Evolutionary conservation across 805 yeast genomes (phyloP).

Genomic region (Cyberlindnera samutprakarnensis): DNA sequence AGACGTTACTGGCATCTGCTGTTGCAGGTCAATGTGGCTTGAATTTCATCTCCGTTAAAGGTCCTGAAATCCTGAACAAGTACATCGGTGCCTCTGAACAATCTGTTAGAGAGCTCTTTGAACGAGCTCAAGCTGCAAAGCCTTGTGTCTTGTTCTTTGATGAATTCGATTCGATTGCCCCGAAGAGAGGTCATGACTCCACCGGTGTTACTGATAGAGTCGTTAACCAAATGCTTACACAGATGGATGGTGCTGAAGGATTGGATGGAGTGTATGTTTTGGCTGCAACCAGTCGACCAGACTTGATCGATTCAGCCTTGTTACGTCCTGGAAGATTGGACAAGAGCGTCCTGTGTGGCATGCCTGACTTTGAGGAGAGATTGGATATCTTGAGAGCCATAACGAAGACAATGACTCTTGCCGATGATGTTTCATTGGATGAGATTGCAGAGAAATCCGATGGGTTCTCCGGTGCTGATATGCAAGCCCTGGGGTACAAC

Average conservation of each 20-base stretch:
- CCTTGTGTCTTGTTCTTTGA: constrained; percentile 92
- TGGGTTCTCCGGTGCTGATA: constrained; percentile 91
- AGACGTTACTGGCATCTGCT: constrained; percentile 87
- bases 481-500: constrained; percentile 87
- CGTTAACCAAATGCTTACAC: constrained; percentile 93
- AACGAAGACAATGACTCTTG: constrained; percentile 52
- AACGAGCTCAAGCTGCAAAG: constrained; percentile 88
- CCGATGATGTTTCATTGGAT: constrained; percentile 39
- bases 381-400: constrained; percentile 61
- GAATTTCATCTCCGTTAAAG: constrained; percentile 88
- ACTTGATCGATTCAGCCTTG: constrained; percentile 88
- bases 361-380: constrained; percentile 70
- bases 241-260: constrained; percentile 99
- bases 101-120: constrained; percentile 86
- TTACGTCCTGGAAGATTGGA: constrained; percentile 95
- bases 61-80: constrained; percentile 91
- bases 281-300: constrained; percentile 96
- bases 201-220: constrained; percentile 98
- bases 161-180: constrained; percentile 95
- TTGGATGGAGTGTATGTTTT: constrained; percentile 92
- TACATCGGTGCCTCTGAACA: constrained; percentile 98
- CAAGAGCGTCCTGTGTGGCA: constrained; percentile 82
- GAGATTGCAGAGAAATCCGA: constrained; percentile 51
- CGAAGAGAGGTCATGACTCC: constrained; percentile 95
- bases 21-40: constrained; percentile 91